Evolutionary conservation across 2,329 filamentous ascomycete species (phyloP).

Genomic region (Fusarium sp.): DNA sequence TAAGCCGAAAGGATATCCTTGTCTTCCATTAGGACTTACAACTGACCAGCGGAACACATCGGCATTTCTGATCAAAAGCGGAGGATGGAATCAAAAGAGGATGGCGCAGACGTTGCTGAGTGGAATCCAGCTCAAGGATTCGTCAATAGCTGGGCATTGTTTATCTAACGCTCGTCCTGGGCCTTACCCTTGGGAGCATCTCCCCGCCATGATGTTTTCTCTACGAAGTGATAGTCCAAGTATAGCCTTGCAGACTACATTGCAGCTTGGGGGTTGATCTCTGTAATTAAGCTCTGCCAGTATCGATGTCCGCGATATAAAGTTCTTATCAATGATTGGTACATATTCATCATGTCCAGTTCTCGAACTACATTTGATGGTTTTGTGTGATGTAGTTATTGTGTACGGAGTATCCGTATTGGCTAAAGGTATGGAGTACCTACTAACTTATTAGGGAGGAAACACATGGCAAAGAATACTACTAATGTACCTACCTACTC

Average conservation of each 20-base stretch:
- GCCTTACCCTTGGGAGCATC: slow-evolving; percentile 24
- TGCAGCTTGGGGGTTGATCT: slow-evolving; percentile 35
- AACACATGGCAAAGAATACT: not conserved
- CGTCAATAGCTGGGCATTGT: slow-evolving; percentile 29
- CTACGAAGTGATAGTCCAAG: slow-evolving; percentile 4
- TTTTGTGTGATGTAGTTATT: not conserved
- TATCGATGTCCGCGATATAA: slow-evolving; percentile 10
- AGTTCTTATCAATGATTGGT: not conserved
- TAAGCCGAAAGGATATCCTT: slow-evolving; percentile 30
- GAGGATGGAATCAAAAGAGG: slow-evolving; percentile 9
- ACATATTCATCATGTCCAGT: not conserved
- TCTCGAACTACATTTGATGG: not conserved
- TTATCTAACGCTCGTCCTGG: slow-evolving; percentile 20
- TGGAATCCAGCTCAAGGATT: slow-evolving; percentile 19
- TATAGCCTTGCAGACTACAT: slow-evolving; percentile 6
- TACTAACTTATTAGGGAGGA: not conserved
- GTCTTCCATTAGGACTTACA: slow-evolving; percentile 23
- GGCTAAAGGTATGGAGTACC: not conserved
- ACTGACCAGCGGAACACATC: slow-evolving; percentile 26
- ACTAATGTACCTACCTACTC: too few species aligned
- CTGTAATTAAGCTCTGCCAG: slow-evolving; percentile 14
- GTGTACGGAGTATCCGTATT: not conserved
- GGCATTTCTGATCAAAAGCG: slow-evolving; percentile 7
- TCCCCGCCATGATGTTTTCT: slow-evolving; percentile 29
- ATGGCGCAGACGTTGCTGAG: slow-evolving; percentile 10